Percentiles rank a stretch among this genome's conserved stretches.
phyloP scores from a whole-genome alignment of 148 eudicot species.

The Rhododendron williamsianum region DNA sequence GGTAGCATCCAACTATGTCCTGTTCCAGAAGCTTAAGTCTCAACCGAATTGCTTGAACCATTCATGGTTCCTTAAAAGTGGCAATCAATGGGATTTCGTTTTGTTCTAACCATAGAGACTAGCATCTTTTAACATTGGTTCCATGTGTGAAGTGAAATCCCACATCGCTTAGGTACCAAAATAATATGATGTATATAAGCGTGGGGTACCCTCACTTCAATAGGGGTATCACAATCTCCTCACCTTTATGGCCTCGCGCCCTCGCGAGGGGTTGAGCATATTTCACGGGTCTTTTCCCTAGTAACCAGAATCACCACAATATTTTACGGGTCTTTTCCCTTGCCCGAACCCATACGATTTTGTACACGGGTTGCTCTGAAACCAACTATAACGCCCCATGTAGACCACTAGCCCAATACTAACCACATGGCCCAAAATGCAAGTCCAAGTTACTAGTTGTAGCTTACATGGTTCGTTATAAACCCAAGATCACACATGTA shows the following conservation, averaged over 20 bases:
- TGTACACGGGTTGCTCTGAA: neutral
- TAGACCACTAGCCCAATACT: neutral
- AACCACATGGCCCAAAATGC: neutral
- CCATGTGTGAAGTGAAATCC: neutral
- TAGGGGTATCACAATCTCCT: no score
- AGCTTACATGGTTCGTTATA: neutral
- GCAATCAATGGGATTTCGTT: neutral
- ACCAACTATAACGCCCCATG: neutral
- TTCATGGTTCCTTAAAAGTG: neutral
- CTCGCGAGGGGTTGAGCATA: no score
- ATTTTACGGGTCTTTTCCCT: no score
- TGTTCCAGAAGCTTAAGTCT: neutral
- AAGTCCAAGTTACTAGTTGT: neutral
- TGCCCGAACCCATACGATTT: neutral
- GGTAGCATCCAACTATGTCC: neutral
- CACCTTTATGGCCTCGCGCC: no score
- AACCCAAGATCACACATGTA: neutral
- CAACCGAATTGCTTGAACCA: neutral
- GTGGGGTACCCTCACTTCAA: neutral
- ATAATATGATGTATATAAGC: neutral
- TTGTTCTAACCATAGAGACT: neutral
- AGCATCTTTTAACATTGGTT: neutral
- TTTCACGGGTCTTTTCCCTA: no score
- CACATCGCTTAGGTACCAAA: neutral
- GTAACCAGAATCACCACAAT: no score